Evolutionary conservation across 176 grass and related monocot species (phyloP).

Genomic region (Carex scoparia): DNA sequence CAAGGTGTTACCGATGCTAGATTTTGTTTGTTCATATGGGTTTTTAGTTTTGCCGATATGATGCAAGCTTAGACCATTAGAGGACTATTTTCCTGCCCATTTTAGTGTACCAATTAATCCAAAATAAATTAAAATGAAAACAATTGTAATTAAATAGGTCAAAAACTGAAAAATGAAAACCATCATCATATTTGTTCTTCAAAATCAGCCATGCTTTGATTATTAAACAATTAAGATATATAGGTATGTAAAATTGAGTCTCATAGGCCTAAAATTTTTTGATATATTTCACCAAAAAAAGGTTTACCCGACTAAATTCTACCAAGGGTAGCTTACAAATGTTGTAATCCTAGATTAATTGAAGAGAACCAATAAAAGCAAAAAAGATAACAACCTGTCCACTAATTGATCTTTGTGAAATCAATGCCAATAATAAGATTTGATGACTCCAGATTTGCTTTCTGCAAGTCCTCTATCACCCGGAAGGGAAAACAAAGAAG

Average conservation of each 20-base stretch:
- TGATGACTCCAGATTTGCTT: slow-evolving; percentile 11
- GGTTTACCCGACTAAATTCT: background rate
- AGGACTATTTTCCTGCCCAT: slow-evolving; percentile 10
- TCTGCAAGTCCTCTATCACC: slow-evolving; percentile 20
- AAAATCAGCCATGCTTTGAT: too few species aligned
- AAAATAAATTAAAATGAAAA: slow-evolving; percentile 1
- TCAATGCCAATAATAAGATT: slow-evolving; percentile 22
- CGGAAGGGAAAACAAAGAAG: background rate
- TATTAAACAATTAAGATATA: too few species aligned
- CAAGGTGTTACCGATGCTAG: slow-evolving; percentile 11
- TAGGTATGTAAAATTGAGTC: background rate
- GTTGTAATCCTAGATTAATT: background rate
- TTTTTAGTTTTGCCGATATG: slow-evolving; percentile 2
- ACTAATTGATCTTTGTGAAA: slow-evolving; percentile 13
- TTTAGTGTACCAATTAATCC: background rate
- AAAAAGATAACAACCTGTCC: slow-evolving; percentile 16
- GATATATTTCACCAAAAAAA: background rate
- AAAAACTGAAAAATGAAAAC: background rate
- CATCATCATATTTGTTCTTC: too few species aligned
- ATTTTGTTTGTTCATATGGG: slow-evolving; percentile 16
- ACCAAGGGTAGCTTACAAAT: background rate
- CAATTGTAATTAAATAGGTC: background rate
- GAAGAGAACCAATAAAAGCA: background rate
- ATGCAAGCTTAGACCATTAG: slow-evolving; percentile 17
- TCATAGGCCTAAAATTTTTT: background rate